Base-by-base conservation (phyloP, 768 basidiomycete species). In the Termitomyces sp. region DNA sequence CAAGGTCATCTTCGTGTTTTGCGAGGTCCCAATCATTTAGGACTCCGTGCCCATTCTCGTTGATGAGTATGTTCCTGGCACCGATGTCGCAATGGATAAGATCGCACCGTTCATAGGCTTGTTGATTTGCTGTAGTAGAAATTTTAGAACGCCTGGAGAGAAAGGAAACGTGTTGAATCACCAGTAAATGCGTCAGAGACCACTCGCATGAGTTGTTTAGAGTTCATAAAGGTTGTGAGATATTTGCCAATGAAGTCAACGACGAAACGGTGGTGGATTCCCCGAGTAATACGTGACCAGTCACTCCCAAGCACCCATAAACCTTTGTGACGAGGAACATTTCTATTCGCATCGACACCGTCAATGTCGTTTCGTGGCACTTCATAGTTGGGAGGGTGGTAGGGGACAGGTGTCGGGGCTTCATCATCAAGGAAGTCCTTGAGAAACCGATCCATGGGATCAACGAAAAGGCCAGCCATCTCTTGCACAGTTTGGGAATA, bases 181-280 rank as follows among this genome's bases (percentile, higher is more conserved):
- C 58, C 58, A 36, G 18, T 53, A 38, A 52, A 59, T 7, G 51
- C 50, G 9, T 59, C 58, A 13, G 28, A 59, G 13, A 59, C 39
- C n/a, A 44, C 58, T 28, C 53, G 49, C 51, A 53, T 46, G 40
- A 52, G 20, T 7, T 44, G 24, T 24, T 59, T 42, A 6, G 71
- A 60, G 1, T 58, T 60, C 4, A 22, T 39, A 39, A 69, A 70
- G 0, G 35, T 35, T 1, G 39, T 28, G 5, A 71, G 55, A 28
- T n/a, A 49, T 5, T 22, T 24, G 5, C 67, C 68, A n/a, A 71
- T 57, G 16, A 62, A 64, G 33, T 70, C 68, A 12, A 62, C 67
- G 3, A 68, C 39, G 15, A 74, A 68, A 1, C 70, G 69, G 39
- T 67, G 61, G 49, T 72, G 70, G 8, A 56, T 39, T 2, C 71